A percentile compares a stretch with the other conserved stretches of the same genome.
These are phyloP conservation scores for Penicillium digitatum DNA, from an alignment of 2,329 filamentous ascomycete species.

Conservation along the genomic window DNA sequence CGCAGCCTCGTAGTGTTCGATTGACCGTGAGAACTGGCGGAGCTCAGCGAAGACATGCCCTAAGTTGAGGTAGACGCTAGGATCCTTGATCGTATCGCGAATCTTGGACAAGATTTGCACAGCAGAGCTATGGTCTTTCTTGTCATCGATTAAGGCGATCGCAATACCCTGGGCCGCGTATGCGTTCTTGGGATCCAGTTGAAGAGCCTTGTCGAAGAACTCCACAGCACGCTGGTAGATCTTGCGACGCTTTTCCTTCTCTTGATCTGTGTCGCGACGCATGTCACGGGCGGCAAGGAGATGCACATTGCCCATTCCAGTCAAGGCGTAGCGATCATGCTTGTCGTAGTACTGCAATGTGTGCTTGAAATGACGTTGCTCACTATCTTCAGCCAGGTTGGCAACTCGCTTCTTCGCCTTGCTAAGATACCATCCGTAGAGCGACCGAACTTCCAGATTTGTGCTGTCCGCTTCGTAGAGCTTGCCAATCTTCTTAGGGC, in stretches of 20 bases:
- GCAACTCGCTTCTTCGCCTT: conserved; percentile 77
- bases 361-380: conserved; percentile 93
- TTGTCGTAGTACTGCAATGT: conserved; percentile 93
- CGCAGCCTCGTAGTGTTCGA: conserved; percentile 88
- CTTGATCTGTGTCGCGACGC: conserved; percentile 81
- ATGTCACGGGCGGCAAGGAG: conserved; percentile 86
- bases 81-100: conserved; percentile 82
- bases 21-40: conserved; percentile 83
- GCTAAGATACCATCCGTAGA: conserved; percentile 95
- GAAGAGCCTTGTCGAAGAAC: conserved; percentile 96
- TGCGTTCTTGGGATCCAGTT: conserved; percentile 90
- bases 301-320: conserved; percentile 96
- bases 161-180: conserved; percentile 95
- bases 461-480: conserved; percentile 78
- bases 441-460: conserved; percentile 84
- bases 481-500: conserved; percentile 78
- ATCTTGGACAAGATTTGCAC: conserved; percentile 87
- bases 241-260: conserved; percentile 84
- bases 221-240: conserved; percentile 90
- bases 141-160: conserved; percentile 90
- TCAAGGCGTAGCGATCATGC: conserved; percentile 93
- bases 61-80: conserved; percentile 85
- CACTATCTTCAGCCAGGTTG: conserved; percentile 82
- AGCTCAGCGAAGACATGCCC: conserved; percentile 90
- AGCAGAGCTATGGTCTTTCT: conserved; percentile 78